Evolutionary conservation across 1,284 basidiomycete species (phyloP), one percentile per base, ranked within the genome.

Genomic region (Melampsora americana): DNA sequence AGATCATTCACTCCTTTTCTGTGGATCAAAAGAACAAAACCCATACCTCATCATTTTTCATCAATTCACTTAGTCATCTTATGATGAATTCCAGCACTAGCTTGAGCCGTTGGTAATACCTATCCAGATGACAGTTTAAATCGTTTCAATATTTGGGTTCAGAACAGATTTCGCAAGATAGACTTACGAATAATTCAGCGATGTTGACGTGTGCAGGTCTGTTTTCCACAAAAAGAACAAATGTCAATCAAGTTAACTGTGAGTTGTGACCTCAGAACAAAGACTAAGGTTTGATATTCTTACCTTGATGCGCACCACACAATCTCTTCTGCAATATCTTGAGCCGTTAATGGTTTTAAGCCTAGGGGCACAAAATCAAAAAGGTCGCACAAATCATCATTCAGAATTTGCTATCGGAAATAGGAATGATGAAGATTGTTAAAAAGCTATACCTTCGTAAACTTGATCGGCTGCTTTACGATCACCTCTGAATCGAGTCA

Each of bases 401-500:
- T 68, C 20, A 78, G 30, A 14, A 77, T 67, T 46, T 64, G n/a
- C 26, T 12, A 26, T 20, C 11, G 11, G 30, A 44, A 12, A 23
- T 39, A 66, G 39, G 28, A 14, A 65, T 46, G 65, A 44, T 68
- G 72, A 4, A 7, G 35, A 20, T 11, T 23, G 28, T 68, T 64
- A 67, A 16, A 30, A 14, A 64, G 32, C n/a, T 20, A 95, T 81
- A 48, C 93, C 93, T 66, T 91, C 86, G 83, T 97, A 97, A n/a
- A 95, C 93, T 79, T 90, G 90, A 81, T 90, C 89, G 2, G 94
- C 95, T 0, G 89, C 88, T 7, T 83, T 79, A 79, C 88, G 87
- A 83, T 97, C 91, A 0, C 95, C 95, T 66, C 90, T 87, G 87
- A 88, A 97, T 11, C 95, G 89, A 39, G 93, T 87, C 76, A 96